These are phyloP conservation scores for Plasmodium fragile DNA, from an alignment of 169 alveolate species.

Conservation along the genomic window DNA sequence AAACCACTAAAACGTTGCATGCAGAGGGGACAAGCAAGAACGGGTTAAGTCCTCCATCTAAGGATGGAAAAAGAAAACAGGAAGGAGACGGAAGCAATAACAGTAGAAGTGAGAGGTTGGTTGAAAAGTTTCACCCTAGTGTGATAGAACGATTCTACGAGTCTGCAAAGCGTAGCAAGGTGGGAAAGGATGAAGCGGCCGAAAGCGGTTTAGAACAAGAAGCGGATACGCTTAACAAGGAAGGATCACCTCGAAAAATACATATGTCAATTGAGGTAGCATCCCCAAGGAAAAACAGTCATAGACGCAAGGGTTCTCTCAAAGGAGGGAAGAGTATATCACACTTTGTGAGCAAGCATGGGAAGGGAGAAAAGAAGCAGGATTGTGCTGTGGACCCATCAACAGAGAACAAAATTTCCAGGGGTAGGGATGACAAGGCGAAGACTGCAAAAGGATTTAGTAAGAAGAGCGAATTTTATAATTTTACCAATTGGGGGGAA, in stretches of 20 bases:
- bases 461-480: background rate
- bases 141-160: background rate
- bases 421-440: background rate
- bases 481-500: background rate
- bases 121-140: background rate
- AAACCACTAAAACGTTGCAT: background rate
- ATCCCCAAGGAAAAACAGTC: background rate
- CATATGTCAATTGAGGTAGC: background rate
- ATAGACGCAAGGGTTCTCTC: background rate
- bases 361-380: background rate
- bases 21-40: background rate
- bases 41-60: background rate
- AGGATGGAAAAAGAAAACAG: background rate
- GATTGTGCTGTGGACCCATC: background rate
- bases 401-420: background rate
- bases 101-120: background rate
- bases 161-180: background rate
- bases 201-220: background rate
- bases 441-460: background rate
- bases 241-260: background rate
- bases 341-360: background rate
- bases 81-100: background rate
- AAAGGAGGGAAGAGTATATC: background rate
- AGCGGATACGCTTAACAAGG: background rate
- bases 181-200: background rate